Evolutionary conservation across 1,284 basidiomycete genomes (phyloP).

Genomic region (Paramarasmius palmivorus): DNA sequence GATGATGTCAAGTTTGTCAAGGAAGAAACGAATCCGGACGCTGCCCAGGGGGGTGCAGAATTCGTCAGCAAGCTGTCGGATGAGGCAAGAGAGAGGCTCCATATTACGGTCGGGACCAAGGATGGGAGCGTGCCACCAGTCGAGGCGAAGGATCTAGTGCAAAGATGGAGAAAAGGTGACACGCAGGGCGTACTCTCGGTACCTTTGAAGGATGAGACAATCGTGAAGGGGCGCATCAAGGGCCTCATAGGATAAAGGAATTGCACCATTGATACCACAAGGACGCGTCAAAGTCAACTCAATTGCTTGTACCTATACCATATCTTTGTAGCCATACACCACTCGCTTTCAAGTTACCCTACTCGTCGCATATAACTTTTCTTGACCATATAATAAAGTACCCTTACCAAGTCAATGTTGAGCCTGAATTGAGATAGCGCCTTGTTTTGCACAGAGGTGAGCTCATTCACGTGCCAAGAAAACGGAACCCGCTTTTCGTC

Average conservation of each 20-base stretch:
- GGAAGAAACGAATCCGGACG: constrained; percentile 9
- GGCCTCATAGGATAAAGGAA: constrained; percentile 26
- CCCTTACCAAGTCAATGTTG: too few relatives aligned
- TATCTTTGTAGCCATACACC: too few relatives aligned
- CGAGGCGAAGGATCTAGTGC: constrained; percentile 71
- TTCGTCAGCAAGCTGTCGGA: constrained; percentile 52
- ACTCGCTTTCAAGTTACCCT: too few relatives aligned
- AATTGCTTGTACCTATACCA: too few relatives aligned
- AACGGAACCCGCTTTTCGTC: too few relatives aligned
- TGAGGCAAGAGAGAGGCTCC: constrained; percentile 56
- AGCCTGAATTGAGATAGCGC: too few relatives aligned
- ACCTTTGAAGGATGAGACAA: constrained; percentile 34
- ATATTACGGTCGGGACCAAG: constrained; percentile 88
- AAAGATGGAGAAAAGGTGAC: constrained; percentile 50
- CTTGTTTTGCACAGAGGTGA: too few relatives aligned
- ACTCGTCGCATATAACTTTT: too few relatives aligned
- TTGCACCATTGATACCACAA: too few relatives aligned
- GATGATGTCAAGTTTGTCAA: constrained; percentile 48
- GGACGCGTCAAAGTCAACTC: too few relatives aligned
- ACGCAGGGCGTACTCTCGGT: constrained; percentile 30
- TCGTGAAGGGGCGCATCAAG: constrained; percentile 41
- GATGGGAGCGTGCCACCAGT: constrained; percentile 58
- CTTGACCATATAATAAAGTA: too few relatives aligned
- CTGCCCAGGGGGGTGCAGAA: constrained; percentile 40
- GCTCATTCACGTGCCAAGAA: too few relatives aligned